Evolutionary conservation across 1,284 basidiomycete genomes (phyloP).

Genomic region (Tausonia pullulans): DNA sequence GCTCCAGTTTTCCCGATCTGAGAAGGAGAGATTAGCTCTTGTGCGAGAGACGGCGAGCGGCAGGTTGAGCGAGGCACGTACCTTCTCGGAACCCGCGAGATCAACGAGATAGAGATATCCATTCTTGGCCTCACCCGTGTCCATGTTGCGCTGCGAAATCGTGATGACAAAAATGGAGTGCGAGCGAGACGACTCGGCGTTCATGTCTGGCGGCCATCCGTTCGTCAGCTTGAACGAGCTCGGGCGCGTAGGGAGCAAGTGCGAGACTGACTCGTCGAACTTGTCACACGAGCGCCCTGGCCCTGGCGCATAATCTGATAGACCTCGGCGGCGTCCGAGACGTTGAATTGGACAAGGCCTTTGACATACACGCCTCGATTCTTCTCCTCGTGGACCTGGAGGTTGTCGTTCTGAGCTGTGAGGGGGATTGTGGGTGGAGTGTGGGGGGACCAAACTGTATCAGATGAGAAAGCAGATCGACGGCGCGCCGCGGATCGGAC

Average conservation of each 20-base stretch:
- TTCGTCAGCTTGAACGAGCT: neutral
- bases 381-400: slow-evolving; percentile 98
- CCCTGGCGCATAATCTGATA: slow-evolving; percentile 99
- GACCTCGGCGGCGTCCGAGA: slow-evolving; percentile 89
- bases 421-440: neutral
- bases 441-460: neutral
- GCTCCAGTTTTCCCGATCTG: slow-evolving; percentile 86
- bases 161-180: slow-evolving; percentile 99
- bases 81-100: slow-evolving; percentile 97
- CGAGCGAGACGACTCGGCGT: slow-evolving; percentile 96
- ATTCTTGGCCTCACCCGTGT: slow-evolving; percentile 88
- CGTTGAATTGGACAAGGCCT: slow-evolving; percentile 94
- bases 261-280: slow-evolving; percentile 70
- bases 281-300: slow-evolving; percentile 78
- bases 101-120: slow-evolving; percentile 97
- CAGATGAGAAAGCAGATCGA: neutral
- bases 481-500: slow-evolving; percentile 30
- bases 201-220: slow-evolving; percentile 71
- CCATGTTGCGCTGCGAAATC: slow-evolving; percentile 92
- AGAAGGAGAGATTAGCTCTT: neutral
- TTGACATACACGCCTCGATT: slow-evolving; percentile 97
- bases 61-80: slow-evolving; percentile 30
- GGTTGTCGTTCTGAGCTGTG: slow-evolving; percentile 91
- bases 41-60: neutral
- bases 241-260: neutral